A percentile compares a stretch with the other conserved stretches of the same genome.
phyloP scores from a whole-genome alignment of 2,329 filamentous ascomycete genomes.

The Alternaria ethzedia region DNA sequence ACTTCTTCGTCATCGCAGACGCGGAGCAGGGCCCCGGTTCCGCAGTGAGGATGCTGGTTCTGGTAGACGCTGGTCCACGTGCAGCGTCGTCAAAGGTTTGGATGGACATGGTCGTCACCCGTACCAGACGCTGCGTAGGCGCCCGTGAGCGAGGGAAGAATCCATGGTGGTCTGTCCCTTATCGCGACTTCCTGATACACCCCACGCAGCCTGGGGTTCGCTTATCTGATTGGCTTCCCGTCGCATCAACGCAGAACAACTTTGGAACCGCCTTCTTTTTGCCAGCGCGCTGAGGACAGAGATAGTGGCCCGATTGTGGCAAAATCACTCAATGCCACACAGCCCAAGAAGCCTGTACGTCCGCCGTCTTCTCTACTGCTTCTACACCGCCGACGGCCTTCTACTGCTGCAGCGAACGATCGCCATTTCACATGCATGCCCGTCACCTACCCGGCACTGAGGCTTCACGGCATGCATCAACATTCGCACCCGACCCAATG shows the following conservation, averaged over 20 bases:
- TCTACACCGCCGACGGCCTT: conserved; percentile 30
- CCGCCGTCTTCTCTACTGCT: neutral
- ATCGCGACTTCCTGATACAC: conserved; percentile 29
- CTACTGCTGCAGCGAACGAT: conserved; percentile 4
- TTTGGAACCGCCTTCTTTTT: conserved; percentile 2
- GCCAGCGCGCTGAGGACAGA: conserved; percentile 1
- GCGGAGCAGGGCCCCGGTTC: neutral
- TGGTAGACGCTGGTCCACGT: neutral
- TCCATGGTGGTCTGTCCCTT: conserved; percentile 18
- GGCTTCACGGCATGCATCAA: conserved; percentile 5
- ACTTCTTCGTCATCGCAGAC: conserved; percentile 22
- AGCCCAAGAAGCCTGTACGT: conserved; percentile 13
- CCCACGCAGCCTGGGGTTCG: conserved; percentile 23
- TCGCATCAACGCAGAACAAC: conserved; percentile 16
- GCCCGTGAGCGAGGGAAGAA: neutral
- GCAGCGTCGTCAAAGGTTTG: neutral
- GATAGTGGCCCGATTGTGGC: conserved; percentile 7
- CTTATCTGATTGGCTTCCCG: conserved; percentile 22
- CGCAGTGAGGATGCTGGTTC: conserved; percentile 1
- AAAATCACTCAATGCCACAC: conserved; percentile 12
- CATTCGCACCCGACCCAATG: conserved; percentile 6
- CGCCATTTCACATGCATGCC: conserved; percentile 4
- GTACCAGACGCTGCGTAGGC: neutral
- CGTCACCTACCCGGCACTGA: conserved; percentile 5
- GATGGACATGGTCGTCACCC: neutral